Percentiles rank a stretch among this genome's conserved stretches.
These are phyloP conservation scores for Bremia lactucae DNA, from an alignment of 352 stramenopile species.

Conservation along the genomic window DNA sequence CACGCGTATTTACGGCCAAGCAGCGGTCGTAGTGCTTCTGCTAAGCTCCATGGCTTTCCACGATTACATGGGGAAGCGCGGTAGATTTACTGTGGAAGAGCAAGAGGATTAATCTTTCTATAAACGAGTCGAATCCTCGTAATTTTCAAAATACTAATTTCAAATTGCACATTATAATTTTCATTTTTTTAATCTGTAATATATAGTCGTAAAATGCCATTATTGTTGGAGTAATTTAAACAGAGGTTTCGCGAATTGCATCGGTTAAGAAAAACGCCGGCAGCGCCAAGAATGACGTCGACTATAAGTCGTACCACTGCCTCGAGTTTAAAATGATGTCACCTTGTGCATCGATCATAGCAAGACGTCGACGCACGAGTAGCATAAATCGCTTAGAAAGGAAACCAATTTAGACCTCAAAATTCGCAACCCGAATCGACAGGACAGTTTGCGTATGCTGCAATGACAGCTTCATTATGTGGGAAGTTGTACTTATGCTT, in stretches of 20 bases:
- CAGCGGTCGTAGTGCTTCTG: conserved; percentile 52
- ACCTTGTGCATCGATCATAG: conserved; percentile 2
- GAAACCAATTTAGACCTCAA: conserved; percentile 1
- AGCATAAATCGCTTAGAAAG: conserved; percentile 13
- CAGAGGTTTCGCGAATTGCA: conserved; percentile 14
- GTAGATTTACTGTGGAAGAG: conserved; percentile 45
- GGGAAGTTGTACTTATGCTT: conserved; percentile 66
- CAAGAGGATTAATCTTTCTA: conserved; percentile 13
- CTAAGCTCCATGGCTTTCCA: conserved; percentile 78
- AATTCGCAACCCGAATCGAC: conserved; percentile 33
- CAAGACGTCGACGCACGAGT: conserved; percentile 9
- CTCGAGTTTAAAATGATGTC: conserved; percentile 14
- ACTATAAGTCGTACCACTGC: conserved; percentile 19
- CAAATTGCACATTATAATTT: background rate
- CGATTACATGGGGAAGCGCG: conserved; percentile 69
- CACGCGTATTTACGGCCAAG: conserved; percentile 77
- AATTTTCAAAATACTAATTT: background rate
- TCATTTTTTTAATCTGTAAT: background rate
- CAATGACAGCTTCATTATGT: conserved; percentile 64
- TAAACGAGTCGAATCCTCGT: background rate
- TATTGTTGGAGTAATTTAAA: background rate
- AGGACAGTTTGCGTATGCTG: conserved; percentile 37
- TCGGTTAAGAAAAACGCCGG: conserved; percentile 7
- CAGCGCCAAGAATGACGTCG: conserved; percentile 1
- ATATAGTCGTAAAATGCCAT: background rate